Evolutionary conservation across 1,284 basidiomycete species (phyloP).

Genomic region (Austroboletus rostrupii): DNA sequence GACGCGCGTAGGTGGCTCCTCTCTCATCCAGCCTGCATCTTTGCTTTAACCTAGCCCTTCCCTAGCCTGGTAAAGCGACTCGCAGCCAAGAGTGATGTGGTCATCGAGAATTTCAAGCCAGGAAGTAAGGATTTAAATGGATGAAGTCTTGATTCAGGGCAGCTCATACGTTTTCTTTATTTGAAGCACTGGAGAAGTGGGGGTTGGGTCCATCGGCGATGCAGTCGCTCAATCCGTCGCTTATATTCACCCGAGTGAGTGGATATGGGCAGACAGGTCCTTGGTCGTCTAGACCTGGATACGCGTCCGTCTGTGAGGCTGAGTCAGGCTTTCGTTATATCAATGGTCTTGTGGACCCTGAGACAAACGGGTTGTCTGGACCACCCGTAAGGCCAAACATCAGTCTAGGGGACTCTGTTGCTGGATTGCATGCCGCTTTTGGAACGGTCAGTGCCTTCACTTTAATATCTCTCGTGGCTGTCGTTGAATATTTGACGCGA

Average conservation of each 20-base stretch:
- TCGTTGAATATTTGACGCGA: neutral
- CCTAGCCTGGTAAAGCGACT: slow-evolving; percentile 57
- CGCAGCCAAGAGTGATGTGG: slow-evolving; percentile 58
- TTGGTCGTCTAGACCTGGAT: slow-evolving; percentile 64
- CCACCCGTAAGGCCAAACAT: slow-evolving; percentile 69
- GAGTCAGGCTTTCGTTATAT: slow-evolving; percentile 71
- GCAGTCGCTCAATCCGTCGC: slow-evolving; percentile 53
- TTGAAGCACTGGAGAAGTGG: slow-evolving; percentile 65
- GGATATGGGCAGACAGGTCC: slow-evolving; percentile 73
- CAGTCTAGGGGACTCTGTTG: slow-evolving; percentile 66
- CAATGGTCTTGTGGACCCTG: slow-evolving; percentile 57
- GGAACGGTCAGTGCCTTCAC: slow-evolving; percentile 48
- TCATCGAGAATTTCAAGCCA: slow-evolving; percentile 70
- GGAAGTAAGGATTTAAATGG: slow-evolving; percentile 43
- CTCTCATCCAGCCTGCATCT: neutral
- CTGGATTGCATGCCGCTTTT: slow-evolving; percentile 68
- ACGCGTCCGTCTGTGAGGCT: slow-evolving; percentile 70
- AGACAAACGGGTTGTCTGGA: slow-evolving; percentile 50
- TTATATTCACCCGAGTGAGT: slow-evolving; percentile 70
- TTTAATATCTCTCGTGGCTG: too few relatives aligned
- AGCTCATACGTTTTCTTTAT: neutral
- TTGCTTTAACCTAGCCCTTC: neutral
- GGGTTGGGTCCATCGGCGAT: slow-evolving; percentile 53
- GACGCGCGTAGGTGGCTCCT: slow-evolving; percentile 2
- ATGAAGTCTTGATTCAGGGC: neutral